phyloP scores from a whole-genome alignment of 441 rosid species.

The Erodium moschatum region DNA sequence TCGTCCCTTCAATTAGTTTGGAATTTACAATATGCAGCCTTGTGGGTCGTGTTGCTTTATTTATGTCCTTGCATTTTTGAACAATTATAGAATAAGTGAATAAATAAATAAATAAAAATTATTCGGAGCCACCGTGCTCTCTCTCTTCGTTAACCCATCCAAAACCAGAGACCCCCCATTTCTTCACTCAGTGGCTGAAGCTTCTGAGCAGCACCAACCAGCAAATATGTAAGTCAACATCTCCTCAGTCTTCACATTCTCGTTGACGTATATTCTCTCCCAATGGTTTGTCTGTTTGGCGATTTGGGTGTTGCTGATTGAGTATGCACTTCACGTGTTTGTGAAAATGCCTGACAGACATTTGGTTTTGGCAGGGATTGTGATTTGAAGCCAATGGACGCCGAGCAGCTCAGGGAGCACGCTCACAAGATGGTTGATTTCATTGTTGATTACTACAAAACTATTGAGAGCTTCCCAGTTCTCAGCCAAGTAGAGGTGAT shows the following conservation, averaged over 20 bases:
- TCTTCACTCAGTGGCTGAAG: background rate
- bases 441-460: slow-evolving; percentile 78
- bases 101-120: background rate
- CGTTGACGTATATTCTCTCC: background rate
- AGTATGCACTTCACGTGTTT: background rate
- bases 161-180: background rate
- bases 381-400: slow-evolving; percentile 61
- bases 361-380: slow-evolving; percentile 28
- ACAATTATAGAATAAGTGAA: too few species aligned
- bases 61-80: too few species aligned
- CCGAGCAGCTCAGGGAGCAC: slow-evolving; percentile 68
- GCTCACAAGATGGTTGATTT: slow-evolving; percentile 87
- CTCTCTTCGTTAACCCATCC: background rate
- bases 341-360: background rate
- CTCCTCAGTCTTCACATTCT: background rate
- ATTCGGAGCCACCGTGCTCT: background rate
- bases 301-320: background rate
- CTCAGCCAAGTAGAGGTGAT: slow-evolving; percentile 82
- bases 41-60: too few species aligned
- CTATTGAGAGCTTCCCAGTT: slow-evolving; percentile 60
- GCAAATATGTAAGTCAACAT: slow-evolving; percentile 1
- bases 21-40: too few species aligned
- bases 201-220: background rate
- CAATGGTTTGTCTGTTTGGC: background rate
- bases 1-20: too few species aligned